phyloP scores from a whole-genome alignment of 805 yeast genomes.

The Maudiozyma saulgeensis region DNA sequence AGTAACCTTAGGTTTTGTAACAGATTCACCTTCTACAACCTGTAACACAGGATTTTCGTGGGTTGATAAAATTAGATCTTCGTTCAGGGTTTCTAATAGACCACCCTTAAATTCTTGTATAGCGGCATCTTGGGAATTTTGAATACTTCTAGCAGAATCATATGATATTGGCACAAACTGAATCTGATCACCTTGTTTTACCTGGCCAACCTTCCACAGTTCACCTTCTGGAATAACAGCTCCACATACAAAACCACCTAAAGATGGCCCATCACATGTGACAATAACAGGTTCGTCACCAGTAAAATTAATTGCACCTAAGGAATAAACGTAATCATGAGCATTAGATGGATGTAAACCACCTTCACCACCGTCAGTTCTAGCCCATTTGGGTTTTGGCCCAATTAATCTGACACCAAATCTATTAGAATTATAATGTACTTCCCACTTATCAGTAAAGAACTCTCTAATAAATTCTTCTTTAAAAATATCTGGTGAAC shows the following conservation, averaged over 20 bases:
- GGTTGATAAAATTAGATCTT: constrained; percentile 28
- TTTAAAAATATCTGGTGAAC: constrained; percentile 89
- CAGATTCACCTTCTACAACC: constrained; percentile 37
- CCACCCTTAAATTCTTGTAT: constrained; percentile 29
- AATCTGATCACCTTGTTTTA: constrained; percentile 84
- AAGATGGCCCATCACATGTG: constrained; percentile 95
- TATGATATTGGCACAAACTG: constrained; percentile 70
- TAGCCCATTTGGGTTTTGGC: constrained; percentile 95
- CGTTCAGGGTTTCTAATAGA: constrained; percentile 23
- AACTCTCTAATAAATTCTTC: constrained; percentile 66
- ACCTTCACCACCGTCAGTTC: constrained; percentile 94
- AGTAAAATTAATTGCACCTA: constrained; percentile 95
- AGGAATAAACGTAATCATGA: constrained; percentile 91
- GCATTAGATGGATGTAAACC: constrained; percentile 98
- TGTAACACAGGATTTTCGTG: constrained; percentile 67
- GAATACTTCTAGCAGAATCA: constrained; percentile 57
- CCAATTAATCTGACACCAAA: constrained; percentile 93
- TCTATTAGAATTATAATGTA: constrained; percentile 93
- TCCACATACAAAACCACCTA: constrained; percentile 95
- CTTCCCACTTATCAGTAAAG: constrained; percentile 77
- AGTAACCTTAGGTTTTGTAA: constrained; percentile 57
- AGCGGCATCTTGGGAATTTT: constrained; percentile 47
- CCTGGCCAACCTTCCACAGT: constrained; percentile 98
- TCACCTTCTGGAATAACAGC: constrained; percentile 94
- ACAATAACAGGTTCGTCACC: constrained; percentile 97